phyloP scores from a whole-genome alignment of 106 monocot species.

The Acorus gramineus region DNA sequence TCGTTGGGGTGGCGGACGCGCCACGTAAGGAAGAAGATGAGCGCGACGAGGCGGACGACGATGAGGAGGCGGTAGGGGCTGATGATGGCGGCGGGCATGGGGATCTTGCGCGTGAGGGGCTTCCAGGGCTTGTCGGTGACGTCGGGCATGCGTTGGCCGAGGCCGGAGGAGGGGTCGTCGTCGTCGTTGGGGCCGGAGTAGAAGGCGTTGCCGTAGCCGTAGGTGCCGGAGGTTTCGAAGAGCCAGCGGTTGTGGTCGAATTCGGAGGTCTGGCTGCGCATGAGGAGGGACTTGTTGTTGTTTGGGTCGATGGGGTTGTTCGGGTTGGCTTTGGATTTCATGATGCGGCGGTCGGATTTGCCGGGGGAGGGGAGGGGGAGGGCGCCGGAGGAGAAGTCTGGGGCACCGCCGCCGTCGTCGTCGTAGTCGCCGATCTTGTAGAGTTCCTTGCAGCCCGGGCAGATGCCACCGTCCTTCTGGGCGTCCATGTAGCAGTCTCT shows the following conservation, averaged over 20 bases:
- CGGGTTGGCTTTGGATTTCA: no score
- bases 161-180: conserved; percentile 10
- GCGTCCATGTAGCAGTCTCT: no score
- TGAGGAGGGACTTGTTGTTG: background rate
- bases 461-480: no score
- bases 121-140: conserved; percentile 48
- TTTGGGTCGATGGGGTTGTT: no score
- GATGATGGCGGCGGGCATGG: conserved; percentile 47
- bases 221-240: conserved; percentile 73
- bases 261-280: conserved; percentile 39
- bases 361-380: no score
- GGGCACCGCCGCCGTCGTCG: no score
- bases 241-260: conserved; percentile 74
- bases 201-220: conserved; percentile 71
- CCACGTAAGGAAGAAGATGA: conserved; percentile 45
- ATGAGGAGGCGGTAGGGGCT: conserved; percentile 66
- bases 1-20: conserved; percentile 41
- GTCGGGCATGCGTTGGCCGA: conserved; percentile 15
- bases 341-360: no score
- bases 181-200: conserved; percentile 35
- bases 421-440: no score
- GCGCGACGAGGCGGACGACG: conserved; percentile 30
- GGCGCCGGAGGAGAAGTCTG: no score
- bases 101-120: conserved; percentile 60
- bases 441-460: no score